phyloP scores from a whole-genome alignment of 2,329 filamentous ascomycete species.

The Diaporthe humulicola region DNA sequence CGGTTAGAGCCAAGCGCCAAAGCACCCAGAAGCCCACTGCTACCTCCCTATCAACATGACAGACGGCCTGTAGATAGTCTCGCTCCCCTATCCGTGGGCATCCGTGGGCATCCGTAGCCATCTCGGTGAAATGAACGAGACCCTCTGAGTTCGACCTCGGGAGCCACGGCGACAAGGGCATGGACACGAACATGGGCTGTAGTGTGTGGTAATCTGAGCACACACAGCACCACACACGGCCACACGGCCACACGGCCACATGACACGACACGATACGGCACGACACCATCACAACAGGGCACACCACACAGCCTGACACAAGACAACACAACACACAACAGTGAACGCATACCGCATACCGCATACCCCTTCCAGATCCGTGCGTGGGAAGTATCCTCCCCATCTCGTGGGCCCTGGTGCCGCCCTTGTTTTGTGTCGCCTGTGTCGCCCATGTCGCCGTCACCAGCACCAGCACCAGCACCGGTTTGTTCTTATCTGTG shows the following conservation, averaged over 20 bases:
- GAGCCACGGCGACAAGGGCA: conserved; percentile 20
- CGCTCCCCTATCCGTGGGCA: not conserved
- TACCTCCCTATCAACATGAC: conserved; percentile 24
- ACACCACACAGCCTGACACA: conserved; percentile 2
- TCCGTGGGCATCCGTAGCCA: not conserved
- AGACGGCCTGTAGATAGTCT: not conserved
- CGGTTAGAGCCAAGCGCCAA: conserved; percentile 21
- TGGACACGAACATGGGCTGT: not conserved
- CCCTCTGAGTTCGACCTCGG: conserved; percentile 18
- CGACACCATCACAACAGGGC: conserved; percentile 8
- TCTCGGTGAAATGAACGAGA: conserved; percentile 1
- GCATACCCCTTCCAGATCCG: too few relatives aligned
- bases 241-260: conserved; percentile 4
- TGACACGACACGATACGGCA: conserved; percentile 14
- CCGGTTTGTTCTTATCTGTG: conserved; percentile 9
- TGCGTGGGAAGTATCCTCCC: not conserved
- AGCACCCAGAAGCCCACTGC: conserved; percentile 7
- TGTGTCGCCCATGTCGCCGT: too few relatives aligned
- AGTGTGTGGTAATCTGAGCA: not conserved
- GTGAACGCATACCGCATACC: not conserved
- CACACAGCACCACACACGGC: not conserved
- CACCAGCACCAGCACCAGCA: too few relatives aligned
- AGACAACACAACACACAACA: not conserved
- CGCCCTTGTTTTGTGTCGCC: not conserved
- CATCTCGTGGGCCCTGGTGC: not conserved